phyloP scores from a whole-genome alignment of 805 yeast species.

The Sungouiella thailandica region DNA sequence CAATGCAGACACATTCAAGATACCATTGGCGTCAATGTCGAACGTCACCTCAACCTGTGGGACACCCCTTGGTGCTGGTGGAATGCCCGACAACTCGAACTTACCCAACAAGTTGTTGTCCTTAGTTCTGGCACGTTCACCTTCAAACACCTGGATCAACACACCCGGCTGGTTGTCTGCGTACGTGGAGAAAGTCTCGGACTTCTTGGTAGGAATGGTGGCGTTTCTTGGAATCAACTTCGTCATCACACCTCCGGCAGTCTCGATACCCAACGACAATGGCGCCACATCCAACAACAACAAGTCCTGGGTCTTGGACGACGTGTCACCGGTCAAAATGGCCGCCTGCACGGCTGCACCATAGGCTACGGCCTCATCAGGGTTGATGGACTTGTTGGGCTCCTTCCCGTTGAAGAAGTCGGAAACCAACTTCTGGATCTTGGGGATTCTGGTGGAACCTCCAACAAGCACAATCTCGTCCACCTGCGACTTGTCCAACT shows the following conservation, averaged over 20 bases:
- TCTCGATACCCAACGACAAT: slow-evolving; percentile 91
- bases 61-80: slow-evolving; percentile 89
- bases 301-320: slow-evolving; percentile 93
- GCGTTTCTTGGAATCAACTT: slow-evolving; percentile 92
- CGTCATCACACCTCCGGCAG: slow-evolving; percentile 97
- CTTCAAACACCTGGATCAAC: slow-evolving; percentile 88
- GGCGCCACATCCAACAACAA: slow-evolving; percentile 89
- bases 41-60: slow-evolving; percentile 91
- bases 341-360: slow-evolving; percentile 99
- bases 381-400: slow-evolving; percentile 94
- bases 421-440: slow-evolving; percentile 89
- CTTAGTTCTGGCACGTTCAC: slow-evolving; percentile 93
- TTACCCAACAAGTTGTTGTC: slow-evolving; percentile 89
- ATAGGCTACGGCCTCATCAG: slow-evolving; percentile 98
- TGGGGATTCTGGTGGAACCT: slow-evolving; percentile 98
- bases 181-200: slow-evolving; percentile 93
- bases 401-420: slow-evolving; percentile 97
- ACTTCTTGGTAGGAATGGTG: slow-evolving; percentile 91
- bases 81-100: slow-evolving; percentile 80
- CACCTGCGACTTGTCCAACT: slow-evolving; percentile 83
- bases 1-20: slow-evolving; percentile 77
- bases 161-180: slow-evolving; percentile 97
- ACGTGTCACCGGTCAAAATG: slow-evolving; percentile 91
- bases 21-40: slow-evolving; percentile 83
- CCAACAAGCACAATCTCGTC: slow-evolving; percentile 94